Evolutionary conservation across 257 asterid species (phyloP), one percentile per base, ranked within the genome.

Genomic region (Petunia axillaris): DNA sequence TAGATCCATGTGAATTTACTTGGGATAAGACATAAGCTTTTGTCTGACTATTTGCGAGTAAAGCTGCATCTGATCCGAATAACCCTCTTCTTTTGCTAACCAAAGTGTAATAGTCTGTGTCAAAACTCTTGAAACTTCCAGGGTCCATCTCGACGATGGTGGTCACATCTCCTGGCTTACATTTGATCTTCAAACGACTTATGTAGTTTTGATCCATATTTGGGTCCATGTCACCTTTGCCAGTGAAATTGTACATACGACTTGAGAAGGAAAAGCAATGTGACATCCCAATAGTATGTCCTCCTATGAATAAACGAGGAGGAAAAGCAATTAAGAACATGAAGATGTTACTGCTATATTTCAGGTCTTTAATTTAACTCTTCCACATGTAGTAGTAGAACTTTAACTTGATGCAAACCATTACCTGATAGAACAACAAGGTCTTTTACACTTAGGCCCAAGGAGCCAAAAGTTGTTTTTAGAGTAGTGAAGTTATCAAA

Each of bases 391-490:
- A 36, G 73, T 65, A 48, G 10, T n/a, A 43, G 1, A 43, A 43
- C 40, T 43, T 64, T 36, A 59, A 1, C 25, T 11, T 59, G 5
- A 4, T 59, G 4, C 15, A 11, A 11, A 11, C 14, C 1, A 11
- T 59, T 6, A 5, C 35, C 14, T 16, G 87, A 79, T 6, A 85
- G 75, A 67, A 80, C 82, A 5, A 25, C 86, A 7, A 85, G 84
- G 62, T 85, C 88, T 25, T 55, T 77, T 35, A 8, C 70, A 76
- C 36, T 81, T 67, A 85, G 67, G 11, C 86, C 84, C 79, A 65
- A 41, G 6, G 76, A 77, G 8, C 52, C 11, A 40, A 85, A 85
- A 25, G 25, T 25, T 25, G 25, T 25, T 25, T 25, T 25, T 25
- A 25, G 25, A 25, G 25, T 25, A 25, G 76, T 16, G 4, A 85